These are phyloP conservation scores for Cladosporium cucumerinum DNA, from an alignment of 2,329 filamentous ascomycete genomes.

Conservation along the genomic window DNA sequence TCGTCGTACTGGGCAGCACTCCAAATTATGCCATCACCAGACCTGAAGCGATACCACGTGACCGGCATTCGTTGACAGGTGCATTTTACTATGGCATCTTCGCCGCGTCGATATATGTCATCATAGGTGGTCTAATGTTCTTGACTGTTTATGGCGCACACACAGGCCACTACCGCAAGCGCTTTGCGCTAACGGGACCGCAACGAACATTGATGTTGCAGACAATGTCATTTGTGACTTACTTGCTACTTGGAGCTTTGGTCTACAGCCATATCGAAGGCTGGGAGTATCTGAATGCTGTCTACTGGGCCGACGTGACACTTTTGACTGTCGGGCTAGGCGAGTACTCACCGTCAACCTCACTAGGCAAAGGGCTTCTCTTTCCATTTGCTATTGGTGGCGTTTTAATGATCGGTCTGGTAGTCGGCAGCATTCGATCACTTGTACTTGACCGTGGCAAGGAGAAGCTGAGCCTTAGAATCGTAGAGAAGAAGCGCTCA, in stretches of 20 bases:
- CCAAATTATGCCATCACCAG: conserved; percentile 41
- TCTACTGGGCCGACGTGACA: conserved; percentile 57
- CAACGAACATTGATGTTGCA: conserved; percentile 56
- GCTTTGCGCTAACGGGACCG: conserved; percentile 54
- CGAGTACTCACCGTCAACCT: conserved; percentile 48
- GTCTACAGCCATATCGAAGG: conserved; percentile 49
- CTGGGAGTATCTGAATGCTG: conserved; percentile 53
- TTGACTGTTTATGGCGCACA: conserved; percentile 56
- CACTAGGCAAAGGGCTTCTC: conserved; percentile 49
- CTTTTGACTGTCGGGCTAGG: conserved; percentile 56
- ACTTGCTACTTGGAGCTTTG: conserved; percentile 47
- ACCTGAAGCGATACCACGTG: conserved; percentile 30
- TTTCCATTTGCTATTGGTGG: conserved; percentile 56
- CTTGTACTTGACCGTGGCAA: conserved; percentile 51
- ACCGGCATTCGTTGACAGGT: conserved; percentile 49
- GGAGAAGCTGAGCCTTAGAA: conserved; percentile 49
- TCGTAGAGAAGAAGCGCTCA: conserved; percentile 49
- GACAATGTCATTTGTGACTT: conserved; percentile 49
- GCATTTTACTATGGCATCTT: conserved; percentile 60
- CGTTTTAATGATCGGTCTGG: conserved; percentile 54
- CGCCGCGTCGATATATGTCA: conserved; percentile 55
- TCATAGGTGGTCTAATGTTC: conserved; percentile 54
- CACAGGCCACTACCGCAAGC: conserved; percentile 52
- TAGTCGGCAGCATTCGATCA: conserved; percentile 52
- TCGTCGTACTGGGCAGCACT: conserved; percentile 45